These are phyloP conservation scores for Annulohypoxylon moriforme DNA, from an alignment of 495 filamentous ascomycete species.

Conservation along the genomic window DNA sequence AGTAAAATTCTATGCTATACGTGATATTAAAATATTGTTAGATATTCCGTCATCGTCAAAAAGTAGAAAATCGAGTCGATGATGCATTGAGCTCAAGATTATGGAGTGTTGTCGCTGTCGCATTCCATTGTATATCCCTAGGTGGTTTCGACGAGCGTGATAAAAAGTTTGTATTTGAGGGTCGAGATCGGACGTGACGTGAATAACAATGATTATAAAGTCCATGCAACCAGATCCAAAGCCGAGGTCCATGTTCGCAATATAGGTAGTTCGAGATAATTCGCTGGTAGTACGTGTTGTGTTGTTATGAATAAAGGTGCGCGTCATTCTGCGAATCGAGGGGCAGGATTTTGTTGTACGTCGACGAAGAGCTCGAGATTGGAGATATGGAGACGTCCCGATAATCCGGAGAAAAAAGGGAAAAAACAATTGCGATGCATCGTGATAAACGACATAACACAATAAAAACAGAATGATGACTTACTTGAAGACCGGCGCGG, in stretches of 20 bases:
- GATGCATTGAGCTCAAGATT: not conserved
- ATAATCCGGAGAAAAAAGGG: slow-evolving; percentile 4
- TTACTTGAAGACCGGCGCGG: slow-evolving; percentile 97
- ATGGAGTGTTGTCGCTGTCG: not conserved
- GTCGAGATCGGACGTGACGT: not conserved
- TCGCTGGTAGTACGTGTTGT: not conserved
- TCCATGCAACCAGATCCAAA: not conserved
- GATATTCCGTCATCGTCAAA: not conserved
- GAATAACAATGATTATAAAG: not conserved
- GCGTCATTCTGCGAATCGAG: slow-evolving; percentile 37
- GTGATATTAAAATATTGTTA: not conserved
- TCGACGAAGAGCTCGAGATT: slow-evolving; percentile 25
- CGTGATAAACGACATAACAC: slow-evolving; percentile 16
- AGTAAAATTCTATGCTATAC: slow-evolving; percentile 32
- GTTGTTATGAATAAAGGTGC: slow-evolving; percentile 27
- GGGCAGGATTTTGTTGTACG: slow-evolving; percentile 36
- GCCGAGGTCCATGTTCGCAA: slow-evolving; percentile 2
- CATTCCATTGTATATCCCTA: slow-evolving; percentile 17
- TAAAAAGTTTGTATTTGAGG: not conserved
- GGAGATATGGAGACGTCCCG: slow-evolving; percentile 16
- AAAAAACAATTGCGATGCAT: slow-evolving; percentile 41
- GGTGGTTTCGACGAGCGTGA: not conserved
- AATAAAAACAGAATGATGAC: slow-evolving; percentile 53
- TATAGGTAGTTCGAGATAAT: not conserved
- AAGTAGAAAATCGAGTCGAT: not conserved